Evolutionary conservation across 352 stramenopile genomes (phyloP).

Genomic region (Phytophthora multivora): DNA sequence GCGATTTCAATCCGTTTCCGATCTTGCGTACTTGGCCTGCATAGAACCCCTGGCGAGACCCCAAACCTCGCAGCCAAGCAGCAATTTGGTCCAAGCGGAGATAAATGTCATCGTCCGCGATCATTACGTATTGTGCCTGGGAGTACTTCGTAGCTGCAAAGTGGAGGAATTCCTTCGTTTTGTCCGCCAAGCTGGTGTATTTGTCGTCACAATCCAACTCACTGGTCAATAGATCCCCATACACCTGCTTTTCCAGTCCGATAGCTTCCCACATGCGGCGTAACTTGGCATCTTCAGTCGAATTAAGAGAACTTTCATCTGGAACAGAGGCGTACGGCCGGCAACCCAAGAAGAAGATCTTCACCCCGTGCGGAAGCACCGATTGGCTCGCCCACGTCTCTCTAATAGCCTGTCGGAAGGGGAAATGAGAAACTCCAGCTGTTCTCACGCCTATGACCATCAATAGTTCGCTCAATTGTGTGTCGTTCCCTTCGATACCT

Average conservation of each 20-base stretch:
- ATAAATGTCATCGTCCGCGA: conserved; percentile 72
- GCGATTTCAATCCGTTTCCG: neutral
- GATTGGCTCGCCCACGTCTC: conserved; percentile 35
- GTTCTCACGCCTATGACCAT: conserved; percentile 54
- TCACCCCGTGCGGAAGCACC: conserved; percentile 3
- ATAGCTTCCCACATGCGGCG: conserved; percentile 2
- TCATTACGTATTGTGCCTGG: conserved; percentile 42
- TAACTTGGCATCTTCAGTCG: neutral
- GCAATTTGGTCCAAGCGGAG: conserved; percentile 29
- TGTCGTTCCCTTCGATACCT: too few relatives aligned
- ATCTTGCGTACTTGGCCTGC: neutral
- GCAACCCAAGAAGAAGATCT: conserved; percentile 15
- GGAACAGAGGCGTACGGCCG: neutral
- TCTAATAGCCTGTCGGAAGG: conserved; percentile 33
- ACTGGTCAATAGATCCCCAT: conserved; percentile 44
- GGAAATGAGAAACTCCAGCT: conserved; percentile 27
- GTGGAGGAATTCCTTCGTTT: conserved; percentile 54
- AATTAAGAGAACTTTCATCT: neutral
- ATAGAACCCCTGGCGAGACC: conserved; percentile 7
- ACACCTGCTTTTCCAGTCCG: conserved; percentile 10
- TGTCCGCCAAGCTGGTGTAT: conserved; percentile 50
- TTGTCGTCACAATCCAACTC: conserved; percentile 53
- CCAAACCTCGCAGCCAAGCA: conserved; percentile 6
- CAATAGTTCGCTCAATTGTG: neutral
- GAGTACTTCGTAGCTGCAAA: conserved; percentile 23